Evolutionary conservation across 306 rosid genomes (phyloP), one percentile per base, ranked within the genome.

Genomic region (Cicer judaicum): DNA sequence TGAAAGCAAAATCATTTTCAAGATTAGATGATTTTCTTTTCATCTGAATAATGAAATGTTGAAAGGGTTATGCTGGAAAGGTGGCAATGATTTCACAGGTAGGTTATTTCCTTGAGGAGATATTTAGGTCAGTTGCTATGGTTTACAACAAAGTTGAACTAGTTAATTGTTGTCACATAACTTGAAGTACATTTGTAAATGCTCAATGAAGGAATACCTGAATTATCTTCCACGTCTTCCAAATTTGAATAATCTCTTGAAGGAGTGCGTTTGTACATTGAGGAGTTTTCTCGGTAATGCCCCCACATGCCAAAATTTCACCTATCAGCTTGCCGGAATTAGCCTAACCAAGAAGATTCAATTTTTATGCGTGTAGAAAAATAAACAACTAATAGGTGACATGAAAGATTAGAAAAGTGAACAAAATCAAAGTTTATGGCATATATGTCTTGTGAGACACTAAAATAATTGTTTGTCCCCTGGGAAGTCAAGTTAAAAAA

Each of bases 251-350:
- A 11, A 65, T 91, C 97, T 79, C 87, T 91, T 5, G 87, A 76
- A 7, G 95, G 81, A 50, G 80, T 59, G n/a, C 98, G 97, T 75
- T 94, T 94, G 87, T 90, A 94, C 85, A 86, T 87, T 0, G 87
- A 84, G 55, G 83, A 87, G 81, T 65, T 78, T 86, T 84, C 97
- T 62, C 91, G 84, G 64, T 85, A 83, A 63, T 79, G 86, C n/a
- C 79, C 91, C 91, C 84, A 81, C 97, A 89, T 91, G 77, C 85
- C 87, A 75, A 73, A 70, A 65, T 38, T 68, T 59, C 61, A 84
- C 81, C 61, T 44, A 47, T 68, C 81, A 71, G 63, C 59, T 68
- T 62, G 82, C 66, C 59, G 57, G 49, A 62, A 57, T 73, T 41
- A 73, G 64, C 87, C 71, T 13, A 63, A 52, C 44, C 42, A 24